These are phyloP conservation scores for Pisolithus orientalis DNA, from an alignment of 768 basidiomycete genomes.

Conservation along the genomic window DNA sequence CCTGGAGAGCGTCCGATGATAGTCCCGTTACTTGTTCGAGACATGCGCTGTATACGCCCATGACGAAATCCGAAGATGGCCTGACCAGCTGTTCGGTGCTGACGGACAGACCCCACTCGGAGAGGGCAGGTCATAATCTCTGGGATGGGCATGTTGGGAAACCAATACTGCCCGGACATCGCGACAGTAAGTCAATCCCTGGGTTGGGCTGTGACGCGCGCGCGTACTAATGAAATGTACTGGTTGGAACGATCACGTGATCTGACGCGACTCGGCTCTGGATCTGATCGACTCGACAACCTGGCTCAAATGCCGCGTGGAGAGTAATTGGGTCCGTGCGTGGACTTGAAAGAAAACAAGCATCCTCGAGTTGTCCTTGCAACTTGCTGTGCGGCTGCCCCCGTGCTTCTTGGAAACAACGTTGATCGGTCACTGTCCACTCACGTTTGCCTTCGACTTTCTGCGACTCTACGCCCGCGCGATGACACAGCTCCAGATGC, in stretches of 20 bases:
- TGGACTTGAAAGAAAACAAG: too few relatives aligned
- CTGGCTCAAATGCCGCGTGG: too few relatives aligned
- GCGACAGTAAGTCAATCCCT: too few relatives aligned
- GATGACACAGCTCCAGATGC: constrained; percentile 24
- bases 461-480: neutral
- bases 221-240: neutral
- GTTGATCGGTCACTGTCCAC: neutral
- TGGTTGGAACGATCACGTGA: constrained; percentile 20
- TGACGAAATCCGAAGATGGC: constrained; percentile 67
- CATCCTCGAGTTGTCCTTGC: too few relatives aligned
- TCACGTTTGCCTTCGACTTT: too few relatives aligned
- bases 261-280: neutral
- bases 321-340: too few relatives aligned
- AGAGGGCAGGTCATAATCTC: constrained; percentile 62
- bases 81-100: constrained; percentile 60
- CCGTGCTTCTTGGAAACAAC: neutral
- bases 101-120: constrained; percentile 63
- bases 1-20: constrained; percentile 49
- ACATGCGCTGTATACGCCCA: constrained; percentile 62
- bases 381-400: too few relatives aligned
- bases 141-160: constrained; percentile 56
- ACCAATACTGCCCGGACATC: constrained; percentile 43
- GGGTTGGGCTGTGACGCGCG: too few relatives aligned
- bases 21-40: constrained; percentile 67
- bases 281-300: neutral